A percentile compares a stretch with the other conserved stretches of the same genome.
These are phyloP conservation scores for Musa itinerans DNA, from an alignment of 176 grass and related monocot genomes.

Conservation along the genomic window DNA sequence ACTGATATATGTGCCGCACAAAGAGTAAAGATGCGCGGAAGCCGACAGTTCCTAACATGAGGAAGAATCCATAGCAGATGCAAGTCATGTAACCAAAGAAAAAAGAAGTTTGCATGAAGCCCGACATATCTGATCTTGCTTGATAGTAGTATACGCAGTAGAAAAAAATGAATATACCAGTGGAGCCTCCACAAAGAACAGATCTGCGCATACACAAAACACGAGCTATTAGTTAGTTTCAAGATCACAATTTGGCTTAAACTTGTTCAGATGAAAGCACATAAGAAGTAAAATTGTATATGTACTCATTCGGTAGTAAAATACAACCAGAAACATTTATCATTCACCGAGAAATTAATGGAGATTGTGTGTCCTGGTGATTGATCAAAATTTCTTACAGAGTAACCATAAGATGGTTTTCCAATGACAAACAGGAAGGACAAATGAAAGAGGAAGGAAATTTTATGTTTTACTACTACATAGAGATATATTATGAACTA, in stretches of 20 bases:
- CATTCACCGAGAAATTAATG: neutral
- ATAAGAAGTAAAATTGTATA: neutral
- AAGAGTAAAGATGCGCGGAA: slow-evolving; percentile 79
- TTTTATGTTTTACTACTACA: no score
- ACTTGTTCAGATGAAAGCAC: slow-evolving; percentile 1
- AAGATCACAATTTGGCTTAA: slow-evolving; percentile 4
- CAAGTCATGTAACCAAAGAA: slow-evolving; percentile 99
- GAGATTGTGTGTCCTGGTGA: no score
- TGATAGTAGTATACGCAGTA: slow-evolving; percentile 98
- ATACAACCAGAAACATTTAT: neutral
- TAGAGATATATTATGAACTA: neutral
- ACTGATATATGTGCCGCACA: slow-evolving; percentile 84
- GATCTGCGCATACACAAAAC: slow-evolving; percentile 36
- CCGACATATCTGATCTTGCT: slow-evolving; percentile 88
- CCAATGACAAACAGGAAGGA: no score
- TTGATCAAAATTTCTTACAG: no score
- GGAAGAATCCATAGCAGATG: slow-evolving; percentile 91
- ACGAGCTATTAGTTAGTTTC: neutral
- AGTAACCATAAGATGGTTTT: no score
- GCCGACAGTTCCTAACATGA: slow-evolving; percentile 78
- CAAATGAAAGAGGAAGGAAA: no score
- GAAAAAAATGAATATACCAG: slow-evolving; percentile 78
- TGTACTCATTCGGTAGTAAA: neutral
- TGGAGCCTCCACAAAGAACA: slow-evolving; percentile 82
- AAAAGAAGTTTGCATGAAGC: slow-evolving; percentile 95